Evolutionary conservation across 2,329 filamentous ascomycete species (phyloP).

Genomic region (Venturia effusa): DNA sequence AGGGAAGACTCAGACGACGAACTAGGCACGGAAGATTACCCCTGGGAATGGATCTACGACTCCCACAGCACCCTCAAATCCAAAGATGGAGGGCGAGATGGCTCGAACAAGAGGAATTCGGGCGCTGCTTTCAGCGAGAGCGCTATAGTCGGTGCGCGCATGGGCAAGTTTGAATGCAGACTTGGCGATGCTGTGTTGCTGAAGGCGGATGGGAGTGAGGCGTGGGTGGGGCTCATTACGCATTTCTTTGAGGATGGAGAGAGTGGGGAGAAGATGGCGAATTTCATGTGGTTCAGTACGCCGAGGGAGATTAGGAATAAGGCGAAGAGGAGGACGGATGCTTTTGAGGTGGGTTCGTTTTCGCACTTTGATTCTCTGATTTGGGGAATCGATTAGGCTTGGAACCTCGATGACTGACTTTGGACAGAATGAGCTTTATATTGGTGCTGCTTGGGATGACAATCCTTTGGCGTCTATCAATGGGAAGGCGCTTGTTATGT

Average conservation of each 20-base stretch:
- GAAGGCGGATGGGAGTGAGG: conserved; percentile 80
- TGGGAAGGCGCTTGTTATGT: conserved; percentile 74
- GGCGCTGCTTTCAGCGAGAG: conserved; percentile 21
- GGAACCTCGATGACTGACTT: conserved; percentile 15
- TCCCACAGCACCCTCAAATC: conserved; percentile 14
- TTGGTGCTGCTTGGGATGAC: conserved; percentile 75
- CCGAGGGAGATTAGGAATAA: conserved; percentile 81
- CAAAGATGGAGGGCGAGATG: conserved; percentile 6
- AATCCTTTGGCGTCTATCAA: conserved; percentile 86
- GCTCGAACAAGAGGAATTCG: conserved; percentile 15
- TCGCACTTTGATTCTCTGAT: neutral
- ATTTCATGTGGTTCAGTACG: conserved; percentile 93
- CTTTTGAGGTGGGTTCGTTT: conserved; percentile 46
- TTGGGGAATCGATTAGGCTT: neutral
- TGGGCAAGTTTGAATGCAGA: conserved; percentile 69
- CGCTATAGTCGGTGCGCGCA: conserved; percentile 68
- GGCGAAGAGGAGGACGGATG: conserved; percentile 72
- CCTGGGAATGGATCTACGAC: conserved; percentile 48
- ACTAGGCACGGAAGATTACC: conserved; percentile 43
- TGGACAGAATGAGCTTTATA: conserved; percentile 73
- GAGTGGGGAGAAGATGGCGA: conserved; percentile 64
- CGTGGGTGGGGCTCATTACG: conserved; percentile 85
- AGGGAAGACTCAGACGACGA: conserved; percentile 85
- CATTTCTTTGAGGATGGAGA: conserved; percentile 67
- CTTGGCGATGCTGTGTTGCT: conserved; percentile 78